Evolutionary conservation across 352 stramenopile genomes (phyloP), one percentile per base, ranked within the genome.

Genomic region (Globisporangium barbulae): DNA sequence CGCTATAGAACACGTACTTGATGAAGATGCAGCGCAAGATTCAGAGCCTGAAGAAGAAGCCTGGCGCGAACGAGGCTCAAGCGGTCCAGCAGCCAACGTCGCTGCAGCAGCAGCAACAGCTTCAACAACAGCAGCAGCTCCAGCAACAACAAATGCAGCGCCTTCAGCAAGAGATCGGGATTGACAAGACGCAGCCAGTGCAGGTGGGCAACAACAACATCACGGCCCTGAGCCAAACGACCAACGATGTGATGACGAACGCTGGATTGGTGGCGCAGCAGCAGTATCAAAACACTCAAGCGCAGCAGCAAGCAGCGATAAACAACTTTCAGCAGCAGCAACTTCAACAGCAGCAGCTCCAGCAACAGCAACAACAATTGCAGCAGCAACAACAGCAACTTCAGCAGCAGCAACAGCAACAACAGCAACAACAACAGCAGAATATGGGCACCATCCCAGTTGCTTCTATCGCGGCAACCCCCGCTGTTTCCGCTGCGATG

Each of bases 11-110:
- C 50, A 88, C 80, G 65, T 94, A 94, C 64, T 61, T 93, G 70
- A 82, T 78, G 68, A 90, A 90, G 68, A 89, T 94, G 80, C 83
- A 94, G 72, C 74, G 83, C 39, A 94, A 93, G 71, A 91, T 94
- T 60, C 49, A 85, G 68, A 90, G 75, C 65, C 64, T 94, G 21
- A 91, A 90, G 68, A 89, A 88, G 48, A 92, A 92, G 54, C 68
- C 80, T 17, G 66, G 71, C 9, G 68, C 76, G 4, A 75, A 72
- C 25, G 73, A 83, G 5, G 59, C 59, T n/a, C 44, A 63, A 58
- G 37, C 22, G 15, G 53, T 61, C 0, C 57, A 48, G 54, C 53
- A 71, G 76, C 63, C 71, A 69, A 57, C 52, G 52, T 53, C 53
- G 67, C 28, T 52, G 66, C 25, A 70, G 59, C 61, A 61, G 63